Base-by-base conservation (phyloP, 2,329 filamentous ascomycete species). In the Clarireedia monteithiana region DNA sequence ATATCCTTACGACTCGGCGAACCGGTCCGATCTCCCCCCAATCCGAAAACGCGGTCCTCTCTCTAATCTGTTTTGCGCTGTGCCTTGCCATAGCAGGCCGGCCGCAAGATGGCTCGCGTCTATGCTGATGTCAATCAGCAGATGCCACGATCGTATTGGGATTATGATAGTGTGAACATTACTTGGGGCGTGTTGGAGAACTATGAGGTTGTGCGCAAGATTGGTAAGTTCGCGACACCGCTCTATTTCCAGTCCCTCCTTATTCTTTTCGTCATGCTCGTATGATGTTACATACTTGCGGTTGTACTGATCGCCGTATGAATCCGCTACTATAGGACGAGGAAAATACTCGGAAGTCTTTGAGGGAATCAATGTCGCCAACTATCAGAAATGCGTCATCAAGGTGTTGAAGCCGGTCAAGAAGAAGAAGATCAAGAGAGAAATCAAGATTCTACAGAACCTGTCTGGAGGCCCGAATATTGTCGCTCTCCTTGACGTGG, bases 341-440 rank as follows among this genome's bases (percentile, higher is more conserved):
- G 94, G 94, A 70, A 99, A 99, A 74, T 99, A 99, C 77, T 96
- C 91, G 6, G 94, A 99, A 73, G 94, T 99, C 17, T 99, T 99
- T 68, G 94, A 99, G 73, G 95, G 95, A 67, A 96, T 99, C 78
- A 99, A 99, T 72, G 85, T 99, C 59, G 91, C 95, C 75, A 99
- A 99, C 80, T 99, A 99, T 76, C 94, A 99, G 76, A 97, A 99
- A 82, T 99, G 94, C 74, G 94, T 99, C 71, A 91, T 99, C 84
- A 99, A 99, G 78, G 95, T 99, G 58, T 82, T 99, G 67, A 99
- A 99, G 79, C 94, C 94, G 3, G 94, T 99, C 57, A 99, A 99
- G 85, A 99, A 99, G 88, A 99, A 99, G 91, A 99, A 99, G 88
- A 99, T 99, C 73, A 99, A 99, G 88, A 84, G 94, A 70, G 94